phyloP scores from a whole-genome alignment of 2,329 filamentous ascomycete genomes.

The Nothomitra cinnamomea region DNA sequence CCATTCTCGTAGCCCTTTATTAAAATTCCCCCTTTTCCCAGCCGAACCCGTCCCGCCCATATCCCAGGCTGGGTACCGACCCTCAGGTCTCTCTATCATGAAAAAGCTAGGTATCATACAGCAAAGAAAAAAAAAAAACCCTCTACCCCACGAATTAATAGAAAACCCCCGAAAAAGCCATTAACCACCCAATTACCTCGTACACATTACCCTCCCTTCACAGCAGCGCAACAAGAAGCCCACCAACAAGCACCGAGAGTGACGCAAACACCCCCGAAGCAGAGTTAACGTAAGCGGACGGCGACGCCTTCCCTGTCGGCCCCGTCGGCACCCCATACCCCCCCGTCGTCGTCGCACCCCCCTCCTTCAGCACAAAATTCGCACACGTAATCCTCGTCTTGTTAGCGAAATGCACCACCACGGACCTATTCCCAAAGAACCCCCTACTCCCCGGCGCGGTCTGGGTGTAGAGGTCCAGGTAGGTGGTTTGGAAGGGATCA shows the following conservation, averaged over 20 bases:
- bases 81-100: too few relatives aligned
- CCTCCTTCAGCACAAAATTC: slow-evolving; percentile 32
- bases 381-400: slow-evolving; percentile 47
- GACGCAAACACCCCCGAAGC: not conserved
- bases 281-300: not conserved
- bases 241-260: not conserved
- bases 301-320: not conserved
- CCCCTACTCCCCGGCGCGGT: slow-evolving; percentile 31
- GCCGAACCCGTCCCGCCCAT: too few relatives aligned
- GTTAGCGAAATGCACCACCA: slow-evolving; percentile 48
- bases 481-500: slow-evolving; percentile 24
- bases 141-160: too few relatives aligned
- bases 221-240: not conserved
- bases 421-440: slow-evolving; percentile 48
- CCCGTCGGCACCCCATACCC: not conserved
- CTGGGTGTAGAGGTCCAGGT: slow-evolving; percentile 40
- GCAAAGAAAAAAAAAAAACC: too few relatives aligned
- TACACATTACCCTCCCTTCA: not conserved
- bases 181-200: too few relatives aligned
- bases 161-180: too few relatives aligned
- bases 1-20: too few relatives aligned
- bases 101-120: too few relatives aligned
- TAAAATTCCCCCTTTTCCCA: too few relatives aligned
- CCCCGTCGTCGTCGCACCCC: not conserved
- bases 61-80: too few relatives aligned